Evolutionary conservation across 1,284 basidiomycete genomes (phyloP).

Genomic region (Cutaneotrichosporon sp.): DNA sequence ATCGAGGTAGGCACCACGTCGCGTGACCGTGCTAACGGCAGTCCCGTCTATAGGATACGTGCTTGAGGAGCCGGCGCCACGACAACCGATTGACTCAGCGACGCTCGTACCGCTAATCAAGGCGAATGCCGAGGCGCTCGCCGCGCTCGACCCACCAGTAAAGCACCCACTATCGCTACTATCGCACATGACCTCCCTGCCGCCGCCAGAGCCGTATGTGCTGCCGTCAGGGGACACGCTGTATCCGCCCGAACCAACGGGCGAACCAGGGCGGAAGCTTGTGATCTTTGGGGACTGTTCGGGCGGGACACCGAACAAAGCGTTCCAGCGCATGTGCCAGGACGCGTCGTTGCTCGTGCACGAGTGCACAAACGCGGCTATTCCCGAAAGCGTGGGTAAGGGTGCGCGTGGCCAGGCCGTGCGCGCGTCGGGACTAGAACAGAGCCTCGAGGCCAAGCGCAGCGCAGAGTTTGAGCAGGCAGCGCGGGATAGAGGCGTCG

Average conservation of each 20-base stretch:
- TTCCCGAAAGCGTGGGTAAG: conserved; percentile 53
- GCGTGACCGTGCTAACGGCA: conserved; percentile 42
- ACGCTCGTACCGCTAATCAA: conserved; percentile 44
- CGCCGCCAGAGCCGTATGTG: conserved; percentile 56
- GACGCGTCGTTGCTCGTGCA: conserved; percentile 52
- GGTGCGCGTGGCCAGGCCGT: conserved; percentile 36
- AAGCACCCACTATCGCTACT: conserved; percentile 67
- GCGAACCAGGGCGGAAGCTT: conserved; percentile 50
- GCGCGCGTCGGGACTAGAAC: conserved; percentile 34
- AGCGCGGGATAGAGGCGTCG: conserved; percentile 16
- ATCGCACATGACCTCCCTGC: conserved; percentile 57
- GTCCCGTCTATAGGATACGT: conserved; percentile 79
- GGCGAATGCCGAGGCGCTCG: conserved; percentile 51
- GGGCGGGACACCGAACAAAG: conserved; percentile 39
- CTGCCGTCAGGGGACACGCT: conserved; percentile 74
- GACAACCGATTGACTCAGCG: conserved; percentile 43
- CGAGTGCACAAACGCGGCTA: conserved; percentile 77
- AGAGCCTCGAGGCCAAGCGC: conserved; percentile 38
- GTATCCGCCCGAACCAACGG: conserved; percentile 56
- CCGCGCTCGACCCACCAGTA: conserved; percentile 55
- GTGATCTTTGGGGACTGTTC: conserved; percentile 45
- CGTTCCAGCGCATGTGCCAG: conserved; percentile 32
- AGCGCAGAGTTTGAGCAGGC: conserved; percentile 25
- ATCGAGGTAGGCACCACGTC: conserved; percentile 59
- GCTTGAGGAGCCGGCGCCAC: conserved; percentile 58